Base-by-base conservation (phyloP, 352 stramenopile genomes). In the Blastocystis sp. region DNA sequence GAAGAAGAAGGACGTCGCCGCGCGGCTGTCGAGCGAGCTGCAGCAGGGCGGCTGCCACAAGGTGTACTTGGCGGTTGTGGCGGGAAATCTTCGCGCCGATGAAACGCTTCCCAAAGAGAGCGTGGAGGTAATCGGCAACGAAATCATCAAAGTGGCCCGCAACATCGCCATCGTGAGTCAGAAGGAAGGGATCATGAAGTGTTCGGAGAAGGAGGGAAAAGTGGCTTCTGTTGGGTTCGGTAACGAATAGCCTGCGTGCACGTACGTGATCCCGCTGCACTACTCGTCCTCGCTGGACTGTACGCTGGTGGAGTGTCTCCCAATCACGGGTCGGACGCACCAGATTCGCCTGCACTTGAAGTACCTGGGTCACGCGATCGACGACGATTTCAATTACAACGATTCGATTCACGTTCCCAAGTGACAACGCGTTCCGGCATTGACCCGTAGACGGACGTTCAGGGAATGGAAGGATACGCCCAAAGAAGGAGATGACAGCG, bases 351-450 rank as follows among this genome's bases (percentile, higher is more conserved):
- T 89, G 31, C 79, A 89, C 29, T 66, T 60, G 16, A 70, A 74
- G n/a, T 89, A 89, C 45, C 41, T 89, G 21, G 60, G 61, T 19
- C 61, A 89, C 66, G 31, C 79, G 9, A 89, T 89, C 50, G 63
- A 89, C 45, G 55, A 89, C 29, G 79, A 89, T 77, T 35, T 89
- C n/a, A 77, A 89, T 26, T 89, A 89, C 33, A 89, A 89, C 50
- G 31, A 74, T 6, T 31, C 55, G 10, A 50, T 85, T 24, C 51
- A 85, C 50, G 35, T 85, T 21, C 29, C 74, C 19, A 85, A 85
- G 74, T 85, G 35, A 29, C n/a, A 26, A n/a, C n/a, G n/a, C 26
- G 16, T 2, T 16, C 51, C 2, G 4, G 33, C 26, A n/a, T 0
- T 59, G 12, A 78, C 2, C 45, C 12, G 9, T 24, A 85, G 74